These are phyloP conservation scores for Musa balbisiana DNA, from an alignment of 202 grass and related monocot genomes.

Conservation along the genomic window DNA sequence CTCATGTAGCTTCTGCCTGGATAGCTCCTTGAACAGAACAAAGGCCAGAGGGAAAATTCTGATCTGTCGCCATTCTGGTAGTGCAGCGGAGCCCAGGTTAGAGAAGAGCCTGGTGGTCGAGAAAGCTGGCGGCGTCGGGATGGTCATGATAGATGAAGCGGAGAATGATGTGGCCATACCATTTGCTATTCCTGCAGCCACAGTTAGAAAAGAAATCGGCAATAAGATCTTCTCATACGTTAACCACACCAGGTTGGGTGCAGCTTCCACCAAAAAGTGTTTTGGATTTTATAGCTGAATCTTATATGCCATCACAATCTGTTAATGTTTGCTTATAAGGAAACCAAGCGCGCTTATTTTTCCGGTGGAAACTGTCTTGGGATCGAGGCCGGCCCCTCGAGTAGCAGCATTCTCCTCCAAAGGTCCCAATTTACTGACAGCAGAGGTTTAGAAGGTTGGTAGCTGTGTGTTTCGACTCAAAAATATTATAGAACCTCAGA, in stretches of 20 bases:
- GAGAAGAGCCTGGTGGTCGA: conserved; percentile 47
- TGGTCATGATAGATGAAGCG: conserved; percentile 73
- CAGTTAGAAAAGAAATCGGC: conserved; percentile 38
- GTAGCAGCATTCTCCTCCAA: conserved; percentile 72
- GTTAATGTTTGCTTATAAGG: conserved; percentile 13
- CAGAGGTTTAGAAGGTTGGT: conserved; percentile 66
- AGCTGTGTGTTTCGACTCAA: neutral
- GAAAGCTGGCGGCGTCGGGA: conserved; percentile 54
- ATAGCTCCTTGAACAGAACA: conserved; percentile 63
- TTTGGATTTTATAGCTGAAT: neutral
- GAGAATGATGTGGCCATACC: conserved; percentile 51
- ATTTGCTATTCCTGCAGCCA: conserved; percentile 48
- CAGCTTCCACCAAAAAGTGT: neutral
- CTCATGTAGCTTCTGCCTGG: conserved; percentile 52
- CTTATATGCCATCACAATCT: too few species aligned
- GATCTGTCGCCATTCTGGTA: conserved; percentile 40
- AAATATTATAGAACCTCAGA: too few species aligned
- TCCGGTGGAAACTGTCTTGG: conserved; percentile 39
- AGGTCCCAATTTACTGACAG: conserved; percentile 68
- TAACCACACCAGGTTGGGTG: conserved; percentile 43
- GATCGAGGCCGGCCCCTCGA: conserved; percentile 33
- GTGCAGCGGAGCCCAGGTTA: conserved; percentile 41
- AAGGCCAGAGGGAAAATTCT: conserved; percentile 64
- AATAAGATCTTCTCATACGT: conserved; percentile 47
- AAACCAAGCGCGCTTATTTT: conserved; percentile 47